A percentile compares a stretch with the other conserved stretches of the same genome.
These are phyloP conservation scores for Sicyos edulis DNA, from an alignment of 306 rosid species.

Conservation along the genomic window DNA sequence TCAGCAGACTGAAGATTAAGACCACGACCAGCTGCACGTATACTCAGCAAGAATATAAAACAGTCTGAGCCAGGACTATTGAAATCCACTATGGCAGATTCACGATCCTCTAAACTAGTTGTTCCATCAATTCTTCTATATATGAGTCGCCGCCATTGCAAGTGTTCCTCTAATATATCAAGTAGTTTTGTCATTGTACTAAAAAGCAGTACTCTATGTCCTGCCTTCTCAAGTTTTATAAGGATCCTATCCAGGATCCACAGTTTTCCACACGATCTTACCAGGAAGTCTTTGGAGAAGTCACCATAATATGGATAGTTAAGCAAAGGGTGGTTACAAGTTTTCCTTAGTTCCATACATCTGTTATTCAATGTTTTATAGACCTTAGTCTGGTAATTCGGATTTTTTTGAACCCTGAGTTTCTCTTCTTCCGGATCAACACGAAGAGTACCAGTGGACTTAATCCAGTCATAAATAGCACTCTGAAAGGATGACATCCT, in stretches of 20 bases:
- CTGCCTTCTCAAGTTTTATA: constrained; percentile 85
- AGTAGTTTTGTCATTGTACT: constrained; percentile 98
- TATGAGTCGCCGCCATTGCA: constrained; percentile 82
- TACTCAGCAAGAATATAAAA: constrained; percentile 96
- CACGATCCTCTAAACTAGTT: constrained; percentile 95
- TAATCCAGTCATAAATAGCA: constrained; percentile 92
- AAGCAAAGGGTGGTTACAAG: constrained; percentile 93
- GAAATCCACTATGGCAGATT: constrained; percentile 90
- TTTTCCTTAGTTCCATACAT: constrained; percentile 95
- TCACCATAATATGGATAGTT: constrained; percentile 70
- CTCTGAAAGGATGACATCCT: constrained; percentile 93
- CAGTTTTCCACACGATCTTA: constrained; percentile 86
- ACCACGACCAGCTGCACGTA: constrained; percentile 98
- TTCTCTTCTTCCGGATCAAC: constrained; percentile 93
- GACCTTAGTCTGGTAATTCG: constrained; percentile 61
- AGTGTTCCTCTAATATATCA: constrained; percentile 86
- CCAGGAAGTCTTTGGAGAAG: constrained; percentile 57
- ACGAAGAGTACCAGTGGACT: constrained; percentile 89
- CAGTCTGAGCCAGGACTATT: constrained; percentile 70
- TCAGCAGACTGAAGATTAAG: constrained; percentile 99
- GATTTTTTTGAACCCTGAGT: constrained; percentile 57
- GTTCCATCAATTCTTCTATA: constrained; percentile 95
- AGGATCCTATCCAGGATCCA: constrained; percentile 95
- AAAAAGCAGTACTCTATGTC: constrained; percentile 90
- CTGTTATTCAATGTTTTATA: constrained; percentile 85